Percentiles rank a stretch among this genome's conserved stretches.
Conservation (phyloP, 192 early-diverging fungal species). For the Neocallimastix lanati region DNA sequence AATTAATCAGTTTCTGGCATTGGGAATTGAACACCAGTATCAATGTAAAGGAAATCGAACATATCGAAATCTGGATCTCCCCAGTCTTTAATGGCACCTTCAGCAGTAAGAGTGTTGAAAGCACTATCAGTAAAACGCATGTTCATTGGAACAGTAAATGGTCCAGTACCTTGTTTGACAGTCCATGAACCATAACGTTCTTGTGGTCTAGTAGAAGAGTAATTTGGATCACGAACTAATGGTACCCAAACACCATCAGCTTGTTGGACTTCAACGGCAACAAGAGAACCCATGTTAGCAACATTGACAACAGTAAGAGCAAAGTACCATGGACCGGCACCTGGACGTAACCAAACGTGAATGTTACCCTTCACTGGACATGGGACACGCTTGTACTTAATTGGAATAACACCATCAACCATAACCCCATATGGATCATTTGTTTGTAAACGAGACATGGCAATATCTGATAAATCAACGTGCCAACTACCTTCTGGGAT, state of each 20-base stretch:
- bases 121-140: neutral
- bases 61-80: neutral
- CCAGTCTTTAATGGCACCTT: neutral
- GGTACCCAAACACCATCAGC: neutral
- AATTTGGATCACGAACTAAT: slow-evolving; percentile 4
- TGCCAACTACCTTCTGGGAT: neutral
- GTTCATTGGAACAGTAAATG: neutral
- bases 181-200: slow-evolving; percentile 5
- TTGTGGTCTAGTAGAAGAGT: slow-evolving; percentile 4
- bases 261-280: neutral
- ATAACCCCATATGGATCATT: neutral
- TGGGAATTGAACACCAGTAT: neutral
- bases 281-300: slow-evolving; percentile 3
- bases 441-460: slow-evolving; percentile 4
- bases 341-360: slow-evolving; percentile 4
- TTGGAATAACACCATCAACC: slow-evolving; percentile 2
- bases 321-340: slow-evolving; percentile 1
- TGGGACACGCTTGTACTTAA: neutral
- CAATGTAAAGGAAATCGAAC: neutral
- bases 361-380: slow-evolving; percentile 1
- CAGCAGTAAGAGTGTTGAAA: neutral
- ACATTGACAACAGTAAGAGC: slow-evolving; percentile 4
- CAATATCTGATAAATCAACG: slow-evolving; percentile 5
- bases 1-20: neutral
- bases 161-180: slow-evolving; percentile 4